Evolutionary conservation across 257 asterid species (phyloP).

Genomic region (Penstemon eatonii): DNA sequence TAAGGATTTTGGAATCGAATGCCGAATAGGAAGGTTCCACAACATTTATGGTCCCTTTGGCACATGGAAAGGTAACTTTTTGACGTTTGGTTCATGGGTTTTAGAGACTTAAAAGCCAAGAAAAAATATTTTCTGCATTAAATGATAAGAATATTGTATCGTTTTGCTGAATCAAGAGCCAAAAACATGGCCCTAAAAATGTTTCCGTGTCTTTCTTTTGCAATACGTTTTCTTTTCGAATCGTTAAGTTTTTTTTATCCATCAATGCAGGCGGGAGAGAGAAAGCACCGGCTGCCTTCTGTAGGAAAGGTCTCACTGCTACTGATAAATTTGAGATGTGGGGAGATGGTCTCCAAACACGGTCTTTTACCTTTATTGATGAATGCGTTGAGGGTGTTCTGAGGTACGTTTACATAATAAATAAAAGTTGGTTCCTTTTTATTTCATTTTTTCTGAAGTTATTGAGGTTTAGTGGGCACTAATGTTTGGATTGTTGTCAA

Average conservation of each 20-base stretch:
- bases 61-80: slow-evolving; percentile 80
- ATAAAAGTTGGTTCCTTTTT: background rate
- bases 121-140: too few relatives aligned
- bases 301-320: slow-evolving; percentile 70
- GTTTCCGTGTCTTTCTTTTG: background rate
- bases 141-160: too few relatives aligned
- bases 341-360: slow-evolving; percentile 89
- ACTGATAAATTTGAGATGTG: slow-evolving; percentile 85
- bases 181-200: too few relatives aligned
- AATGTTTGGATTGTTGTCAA: background rate
- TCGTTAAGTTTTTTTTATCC: background rate
- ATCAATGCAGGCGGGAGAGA: slow-evolving; percentile 77
- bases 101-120: too few relatives aligned
- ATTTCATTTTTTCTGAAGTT: background rate
- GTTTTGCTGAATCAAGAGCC: too few relatives aligned
- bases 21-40: slow-evolving; percentile 91
- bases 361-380: slow-evolving; percentile 87
- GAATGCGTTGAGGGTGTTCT: slow-evolving; percentile 88
- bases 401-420: slow-evolving; percentile 45
- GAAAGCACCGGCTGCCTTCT: slow-evolving; percentile 91
- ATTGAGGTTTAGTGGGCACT: background rate
- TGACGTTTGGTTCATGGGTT: too few relatives aligned
- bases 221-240: background rate
- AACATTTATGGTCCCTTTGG: slow-evolving; percentile 94
- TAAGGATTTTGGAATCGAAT: slow-evolving; percentile 86